Evolutionary conservation across 148 eudicot species (phyloP).

Genomic region (Amaranthus cruentus): DNA sequence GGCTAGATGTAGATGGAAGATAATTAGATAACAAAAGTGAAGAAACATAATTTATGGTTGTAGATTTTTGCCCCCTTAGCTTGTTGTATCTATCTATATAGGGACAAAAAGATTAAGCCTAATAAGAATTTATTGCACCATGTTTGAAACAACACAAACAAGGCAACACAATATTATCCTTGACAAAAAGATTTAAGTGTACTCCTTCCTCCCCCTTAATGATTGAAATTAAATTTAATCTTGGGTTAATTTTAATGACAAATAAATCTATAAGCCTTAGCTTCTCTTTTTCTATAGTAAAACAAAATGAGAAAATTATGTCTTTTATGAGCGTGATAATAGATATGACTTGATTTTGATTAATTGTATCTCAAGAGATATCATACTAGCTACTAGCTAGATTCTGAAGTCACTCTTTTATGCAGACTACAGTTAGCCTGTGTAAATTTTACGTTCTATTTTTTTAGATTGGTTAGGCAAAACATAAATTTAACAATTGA

Average conservation of each 20-base stretch:
- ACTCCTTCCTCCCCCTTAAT: constrained; percentile 12
- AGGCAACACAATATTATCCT: background rate
- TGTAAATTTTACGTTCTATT: too few species aligned
- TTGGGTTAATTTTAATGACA: background rate
- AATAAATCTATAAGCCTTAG: background rate
- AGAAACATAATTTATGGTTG: constrained; percentile 10
- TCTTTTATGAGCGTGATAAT: background rate
- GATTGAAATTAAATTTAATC: background rate
- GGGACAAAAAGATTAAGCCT: constrained; percentile 28
- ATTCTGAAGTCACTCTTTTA: background rate
- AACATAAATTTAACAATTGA: too few species aligned
- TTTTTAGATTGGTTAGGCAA: too few species aligned
- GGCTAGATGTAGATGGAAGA: constrained; percentile 7
- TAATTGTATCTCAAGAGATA: background rate
- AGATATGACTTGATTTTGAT: background rate
- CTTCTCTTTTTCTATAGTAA: background rate
- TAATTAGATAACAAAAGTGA: background rate
- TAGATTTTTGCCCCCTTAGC: constrained; percentile 11
- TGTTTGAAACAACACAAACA: constrained; percentile 14
- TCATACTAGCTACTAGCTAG: background rate
- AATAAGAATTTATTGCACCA: background rate
- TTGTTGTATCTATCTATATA: constrained; percentile 9
- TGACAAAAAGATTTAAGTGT: background rate
- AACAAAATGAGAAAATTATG: too few species aligned
- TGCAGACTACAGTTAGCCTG: too few species aligned